Percentiles rank a stretch among this genome's conserved stretches.
phyloP scores from a whole-genome alignment of 129 eudicot genomes.

The Heracleum sosnowskyi region DNA sequence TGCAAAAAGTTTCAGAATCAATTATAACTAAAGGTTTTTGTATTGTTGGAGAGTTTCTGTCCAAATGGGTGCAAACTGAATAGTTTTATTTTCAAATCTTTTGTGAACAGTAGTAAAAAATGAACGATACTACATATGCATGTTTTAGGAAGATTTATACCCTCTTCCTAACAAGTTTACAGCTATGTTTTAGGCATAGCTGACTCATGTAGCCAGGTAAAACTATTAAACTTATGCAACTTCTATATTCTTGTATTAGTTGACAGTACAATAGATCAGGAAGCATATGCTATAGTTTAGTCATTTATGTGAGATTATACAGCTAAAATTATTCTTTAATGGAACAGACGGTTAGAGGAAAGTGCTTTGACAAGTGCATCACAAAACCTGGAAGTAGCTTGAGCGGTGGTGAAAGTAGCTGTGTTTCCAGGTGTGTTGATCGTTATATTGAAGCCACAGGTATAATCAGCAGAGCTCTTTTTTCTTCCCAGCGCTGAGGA shows the following conservation, averaged over 20 bases:
- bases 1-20: too few species aligned
- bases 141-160: neutral
- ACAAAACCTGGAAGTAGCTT: constrained; percentile 85
- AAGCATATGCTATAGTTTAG: neutral
- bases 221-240: neutral
- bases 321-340: neutral
- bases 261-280: neutral
- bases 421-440: constrained; percentile 76
- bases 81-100: too few species aligned
- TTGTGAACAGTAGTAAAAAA: neutral
- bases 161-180: too few species aligned
- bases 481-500: constrained; percentile 24
- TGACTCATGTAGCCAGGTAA: neutral
- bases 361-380: constrained; percentile 95
- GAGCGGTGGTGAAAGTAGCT: constrained; percentile 84
- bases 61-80: too few species aligned
- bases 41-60: too few species aligned
- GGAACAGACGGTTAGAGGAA: constrained; percentile 79
- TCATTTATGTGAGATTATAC: neutral
- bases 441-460: constrained; percentile 74
- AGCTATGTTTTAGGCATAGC: neutral
- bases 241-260: neutral
- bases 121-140: neutral
- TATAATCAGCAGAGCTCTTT: constrained; percentile 55
- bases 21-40: too few species aligned